Percentiles rank a stretch among this genome's conserved stretches.
Evolutionary conservation across 192 early-diverging fungal species (phyloP).

Genomic region (Backusella luteola): DNA sequence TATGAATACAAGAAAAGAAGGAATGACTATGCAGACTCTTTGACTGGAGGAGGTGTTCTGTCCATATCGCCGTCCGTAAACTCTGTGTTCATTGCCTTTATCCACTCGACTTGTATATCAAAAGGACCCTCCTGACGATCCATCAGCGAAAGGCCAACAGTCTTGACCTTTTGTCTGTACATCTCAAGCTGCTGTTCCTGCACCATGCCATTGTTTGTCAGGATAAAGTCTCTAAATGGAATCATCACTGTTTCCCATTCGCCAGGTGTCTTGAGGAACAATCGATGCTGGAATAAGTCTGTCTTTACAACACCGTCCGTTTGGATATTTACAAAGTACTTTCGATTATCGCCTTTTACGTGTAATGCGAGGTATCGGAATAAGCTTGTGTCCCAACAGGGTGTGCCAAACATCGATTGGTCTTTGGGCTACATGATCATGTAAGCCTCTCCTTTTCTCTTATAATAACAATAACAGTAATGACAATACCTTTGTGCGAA

Average conservation of each 20-base stretch:
- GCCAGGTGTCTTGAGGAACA: conserved; percentile 84
- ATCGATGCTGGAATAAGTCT: conserved; percentile 90
- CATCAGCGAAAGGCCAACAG: conserved; percentile 85
- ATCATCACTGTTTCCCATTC: conserved; percentile 93
- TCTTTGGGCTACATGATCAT: conserved; percentile 41
- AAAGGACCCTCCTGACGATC: conserved; percentile 85
- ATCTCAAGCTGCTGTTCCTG: conserved; percentile 85
- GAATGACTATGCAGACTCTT: background rate
- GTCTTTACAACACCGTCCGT: conserved; percentile 80
- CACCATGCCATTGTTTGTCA: conserved; percentile 87
- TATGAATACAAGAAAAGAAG: background rate
- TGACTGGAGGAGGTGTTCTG: conserved; percentile 27
- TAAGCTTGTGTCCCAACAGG: conserved; percentile 80
- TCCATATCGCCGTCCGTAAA: conserved; percentile 76
- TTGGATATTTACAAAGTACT: conserved; percentile 94
- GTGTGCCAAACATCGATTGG: conserved; percentile 70
- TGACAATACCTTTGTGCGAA: conserved; percentile 70
- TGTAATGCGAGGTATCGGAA: conserved; percentile 83
- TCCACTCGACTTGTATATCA: conserved; percentile 85
- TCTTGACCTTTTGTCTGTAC: conserved; percentile 80
- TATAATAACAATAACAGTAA: background rate
- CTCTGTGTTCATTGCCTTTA: conserved; percentile 82
- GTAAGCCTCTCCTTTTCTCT: background rate
- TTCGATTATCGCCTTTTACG: conserved; percentile 76
- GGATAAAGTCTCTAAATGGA: conserved; percentile 90